Conservation (phyloP, 2,329 filamentous ascomycete genomes). For the Aspergillus neotritici region DNA sequence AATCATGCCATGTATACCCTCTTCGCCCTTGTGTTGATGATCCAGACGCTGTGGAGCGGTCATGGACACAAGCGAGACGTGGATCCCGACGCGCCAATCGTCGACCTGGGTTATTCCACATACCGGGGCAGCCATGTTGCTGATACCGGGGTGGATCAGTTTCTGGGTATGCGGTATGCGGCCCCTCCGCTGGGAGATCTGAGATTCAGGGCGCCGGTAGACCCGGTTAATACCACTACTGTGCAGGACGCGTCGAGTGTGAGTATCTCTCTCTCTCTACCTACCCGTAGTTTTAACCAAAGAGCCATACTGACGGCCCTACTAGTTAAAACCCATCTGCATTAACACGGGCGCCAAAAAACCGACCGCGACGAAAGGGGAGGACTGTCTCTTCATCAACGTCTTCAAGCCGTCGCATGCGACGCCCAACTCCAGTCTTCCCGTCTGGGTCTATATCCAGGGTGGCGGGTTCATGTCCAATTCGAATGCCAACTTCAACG, state of each 20-base stretch:
- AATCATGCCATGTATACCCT: too few species aligned
- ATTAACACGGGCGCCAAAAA: constrained; percentile 59
- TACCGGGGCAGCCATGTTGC: constrained; percentile 53
- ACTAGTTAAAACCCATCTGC: constrained; percentile 45
- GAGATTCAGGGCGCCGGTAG: constrained; percentile 59
- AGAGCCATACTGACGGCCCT: not conserved
- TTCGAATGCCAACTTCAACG: constrained; percentile 50
- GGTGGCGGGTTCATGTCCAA: constrained; percentile 57
- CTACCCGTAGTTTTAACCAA: not conserved
- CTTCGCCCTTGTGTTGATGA: too few species aligned
- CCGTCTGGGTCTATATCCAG: constrained; percentile 56
- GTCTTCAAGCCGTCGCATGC: constrained; percentile 27
- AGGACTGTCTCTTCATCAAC: constrained; percentile 33
- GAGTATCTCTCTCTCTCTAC: constrained; percentile 7
- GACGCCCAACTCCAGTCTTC: constrained; percentile 45
- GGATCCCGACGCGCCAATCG: constrained; percentile 19
- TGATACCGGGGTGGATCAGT: constrained; percentile 56
- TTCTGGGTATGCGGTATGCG: constrained; percentile 67
- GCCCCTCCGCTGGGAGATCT: constrained; percentile 57
- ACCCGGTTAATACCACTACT: constrained; percentile 41
- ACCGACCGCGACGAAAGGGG: constrained; percentile 47
- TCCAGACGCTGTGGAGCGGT: too few species aligned
- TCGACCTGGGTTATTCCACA: constrained; percentile 59
- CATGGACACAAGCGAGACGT: too few species aligned
- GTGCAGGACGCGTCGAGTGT: constrained; percentile 50